phyloP scores from a whole-genome alignment of 768 basidiomycete genomes.

The Phanerodontia chrysosporium region DNA sequence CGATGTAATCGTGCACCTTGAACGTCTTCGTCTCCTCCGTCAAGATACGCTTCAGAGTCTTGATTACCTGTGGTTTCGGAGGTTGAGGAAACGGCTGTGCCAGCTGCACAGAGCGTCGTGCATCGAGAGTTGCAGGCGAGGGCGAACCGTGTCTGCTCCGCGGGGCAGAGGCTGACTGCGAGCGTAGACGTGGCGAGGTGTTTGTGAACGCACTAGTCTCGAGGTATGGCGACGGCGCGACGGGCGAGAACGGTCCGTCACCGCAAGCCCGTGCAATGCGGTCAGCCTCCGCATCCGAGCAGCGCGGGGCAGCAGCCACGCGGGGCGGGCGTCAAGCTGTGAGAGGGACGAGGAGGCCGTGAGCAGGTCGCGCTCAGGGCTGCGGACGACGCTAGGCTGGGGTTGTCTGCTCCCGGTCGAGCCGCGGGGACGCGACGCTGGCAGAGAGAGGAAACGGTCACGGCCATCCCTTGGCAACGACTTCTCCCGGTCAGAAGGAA shows the following conservation, averaged over 20 bases:
- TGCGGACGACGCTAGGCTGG: neutral
- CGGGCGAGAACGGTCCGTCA: constrained; percentile 1
- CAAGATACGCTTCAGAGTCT: neutral
- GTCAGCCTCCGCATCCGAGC: constrained; percentile 1
- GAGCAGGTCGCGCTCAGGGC: neutral
- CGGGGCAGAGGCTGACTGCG: neutral
- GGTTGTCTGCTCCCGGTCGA: neutral
- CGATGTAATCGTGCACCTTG: constrained; percentile 18
- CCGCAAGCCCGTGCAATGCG: neutral
- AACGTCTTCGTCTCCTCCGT: constrained; percentile 9
- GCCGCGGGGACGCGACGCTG: neutral
- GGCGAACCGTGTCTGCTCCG: neutral
- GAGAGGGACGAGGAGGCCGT: neutral
- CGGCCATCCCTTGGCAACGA: neutral
- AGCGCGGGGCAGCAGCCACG: neutral
- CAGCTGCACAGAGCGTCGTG: neutral
- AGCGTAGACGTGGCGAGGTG: neutral
- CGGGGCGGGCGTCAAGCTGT: neutral
- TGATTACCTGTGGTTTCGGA: neutral
- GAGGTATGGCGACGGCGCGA: neutral
- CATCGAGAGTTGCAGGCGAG: neutral
- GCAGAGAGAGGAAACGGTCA: neutral
- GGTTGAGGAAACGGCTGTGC: constrained; percentile 2
- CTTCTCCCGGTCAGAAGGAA: neutral
- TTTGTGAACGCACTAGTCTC: neutral